phyloP scores from a whole-genome alignment of 1,284 basidiomycete species.

The Pterulicium gracile region DNA sequence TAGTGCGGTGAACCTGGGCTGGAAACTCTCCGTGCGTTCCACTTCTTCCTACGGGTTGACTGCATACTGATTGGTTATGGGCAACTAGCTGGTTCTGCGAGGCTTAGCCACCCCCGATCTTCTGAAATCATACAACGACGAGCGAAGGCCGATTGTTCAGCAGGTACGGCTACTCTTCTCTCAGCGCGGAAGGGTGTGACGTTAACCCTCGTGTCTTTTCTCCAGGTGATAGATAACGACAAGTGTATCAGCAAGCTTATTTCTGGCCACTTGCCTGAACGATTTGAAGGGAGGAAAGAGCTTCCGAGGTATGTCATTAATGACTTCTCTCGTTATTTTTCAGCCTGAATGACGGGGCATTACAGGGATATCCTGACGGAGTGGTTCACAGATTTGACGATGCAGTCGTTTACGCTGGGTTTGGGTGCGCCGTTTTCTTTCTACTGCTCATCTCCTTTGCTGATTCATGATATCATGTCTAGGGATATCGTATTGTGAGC shows the following conservation, averaged over 20 bases:
- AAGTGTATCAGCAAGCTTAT: conserved; percentile 17
- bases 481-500: neutral
- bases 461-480: neutral
- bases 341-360: neutral
- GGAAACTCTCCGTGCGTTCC: conserved; percentile 16
- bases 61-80: too few species aligned
- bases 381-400: conserved; percentile 16
- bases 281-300: conserved; percentile 15
- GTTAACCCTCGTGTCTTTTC: conserved; percentile 5
- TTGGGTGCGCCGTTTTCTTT: conserved; percentile 11
- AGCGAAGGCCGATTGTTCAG: conserved; percentile 15
- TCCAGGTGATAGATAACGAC: conserved; percentile 17
- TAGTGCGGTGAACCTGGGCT: conserved; percentile 5
- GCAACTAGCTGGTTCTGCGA: conserved; percentile 10
- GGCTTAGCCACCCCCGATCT: conserved; percentile 12
- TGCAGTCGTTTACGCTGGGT: conserved; percentile 16
- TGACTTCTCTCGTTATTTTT: neutral
- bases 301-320: conserved; percentile 10
- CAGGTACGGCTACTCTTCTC: conserved; percentile 6
- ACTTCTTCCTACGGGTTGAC: too few species aligned
- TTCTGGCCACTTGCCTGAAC: conserved; percentile 15
- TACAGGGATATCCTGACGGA: conserved; percentile 15
- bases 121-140: conserved; percentile 14
- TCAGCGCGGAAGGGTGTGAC: too few species aligned
- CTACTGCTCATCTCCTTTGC: conserved; percentile 10